phyloP scores from a whole-genome alignment of 2,329 filamentous ascomycete species.

The Septoria linicola region DNA sequence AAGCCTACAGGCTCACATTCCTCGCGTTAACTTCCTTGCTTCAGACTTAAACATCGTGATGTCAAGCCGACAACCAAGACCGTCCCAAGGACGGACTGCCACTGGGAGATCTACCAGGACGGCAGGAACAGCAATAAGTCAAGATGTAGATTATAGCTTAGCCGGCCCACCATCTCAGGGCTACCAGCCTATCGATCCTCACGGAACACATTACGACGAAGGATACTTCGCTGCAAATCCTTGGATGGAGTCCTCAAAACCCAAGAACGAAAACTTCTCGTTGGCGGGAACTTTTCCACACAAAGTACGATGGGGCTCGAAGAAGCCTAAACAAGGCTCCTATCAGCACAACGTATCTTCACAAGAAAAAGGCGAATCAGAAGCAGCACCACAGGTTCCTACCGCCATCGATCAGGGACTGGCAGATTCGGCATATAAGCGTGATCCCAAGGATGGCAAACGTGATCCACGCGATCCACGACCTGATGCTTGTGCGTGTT shows the following conservation, averaged over 20 bases:
- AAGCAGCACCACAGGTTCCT: conserved; percentile 28
- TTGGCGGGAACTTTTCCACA: conserved; percentile 32
- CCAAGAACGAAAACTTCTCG: conserved; percentile 26
- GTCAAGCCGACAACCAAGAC: conserved; percentile 13
- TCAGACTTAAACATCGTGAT: conserved; percentile 16
- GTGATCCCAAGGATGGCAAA: conserved; percentile 4
- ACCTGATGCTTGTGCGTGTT: conserved; percentile 3
- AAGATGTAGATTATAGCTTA: conserved; percentile 22
- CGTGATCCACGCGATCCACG: conserved; percentile 11
- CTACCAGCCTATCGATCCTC: conserved; percentile 16
- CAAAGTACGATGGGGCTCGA: conserved; percentile 26
- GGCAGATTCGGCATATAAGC: not conserved
- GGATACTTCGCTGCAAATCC: conserved; percentile 32
- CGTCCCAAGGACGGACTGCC: conserved; percentile 12
- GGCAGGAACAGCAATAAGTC: conserved; percentile 10
- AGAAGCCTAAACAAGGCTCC: conserved; percentile 15
- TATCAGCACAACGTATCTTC: conserved; percentile 14
- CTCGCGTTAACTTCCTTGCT: conserved; percentile 10
- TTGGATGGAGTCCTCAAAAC: conserved; percentile 26
- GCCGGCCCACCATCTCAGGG: conserved; percentile 16
- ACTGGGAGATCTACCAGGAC: conserved; percentile 16
- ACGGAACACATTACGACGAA: conserved; percentile 32
- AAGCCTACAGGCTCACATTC: conserved; percentile 9
- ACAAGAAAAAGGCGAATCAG: conserved; percentile 27
- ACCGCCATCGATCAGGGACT: conserved; percentile 15